phyloP scores from a whole-genome alignment of 108 stramenopile genomes.

The Cyclotella sp. region DNA sequence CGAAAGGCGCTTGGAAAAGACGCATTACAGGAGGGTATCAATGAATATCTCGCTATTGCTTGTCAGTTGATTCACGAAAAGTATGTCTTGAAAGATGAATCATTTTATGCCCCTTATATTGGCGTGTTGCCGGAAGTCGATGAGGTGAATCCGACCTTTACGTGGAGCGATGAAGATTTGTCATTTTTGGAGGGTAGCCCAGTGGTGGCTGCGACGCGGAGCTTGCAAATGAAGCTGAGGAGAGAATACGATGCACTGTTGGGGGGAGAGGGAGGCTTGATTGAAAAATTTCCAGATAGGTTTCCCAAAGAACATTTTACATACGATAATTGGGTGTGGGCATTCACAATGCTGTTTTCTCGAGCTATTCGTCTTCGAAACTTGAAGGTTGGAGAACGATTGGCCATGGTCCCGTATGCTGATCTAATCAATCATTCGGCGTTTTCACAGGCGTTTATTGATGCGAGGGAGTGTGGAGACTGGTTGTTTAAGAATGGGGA shows the following conservation, averaged over 20 bases:
- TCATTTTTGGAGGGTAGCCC: slow-evolving; percentile 88
- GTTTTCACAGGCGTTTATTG: slow-evolving; percentile 86
- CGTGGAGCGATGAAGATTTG: slow-evolving; percentile 94
- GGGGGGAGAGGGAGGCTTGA: slow-evolving; percentile 73
- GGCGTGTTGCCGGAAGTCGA: slow-evolving; percentile 88
- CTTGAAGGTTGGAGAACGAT: slow-evolving; percentile 78
- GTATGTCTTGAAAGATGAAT: slow-evolving; percentile 72
- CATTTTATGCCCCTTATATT: slow-evolving; percentile 87
- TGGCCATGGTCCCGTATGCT: slow-evolving; percentile 95
- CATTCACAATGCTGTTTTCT: slow-evolving; percentile 95
- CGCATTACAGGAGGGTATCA: slow-evolving; percentile 76
- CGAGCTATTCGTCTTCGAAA: slow-evolving; percentile 84
- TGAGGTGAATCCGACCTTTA: slow-evolving; percentile 94
- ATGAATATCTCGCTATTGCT: slow-evolving; percentile 96
- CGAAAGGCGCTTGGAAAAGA: slow-evolving; percentile 79
- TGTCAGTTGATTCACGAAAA: slow-evolving; percentile 92
- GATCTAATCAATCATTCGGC: slow-evolving; percentile 98
- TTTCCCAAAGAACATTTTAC: slow-evolving; percentile 87
- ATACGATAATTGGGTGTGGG: slow-evolving; percentile 93
- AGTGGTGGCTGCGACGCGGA: slow-evolving; percentile 85
- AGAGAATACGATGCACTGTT: slow-evolving; percentile 84
- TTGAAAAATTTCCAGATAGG: slow-evolving; percentile 69
- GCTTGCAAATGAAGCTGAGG: slow-evolving; percentile 88
- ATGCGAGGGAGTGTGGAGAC: slow-evolving; percentile 81
- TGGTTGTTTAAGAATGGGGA: slow-evolving; percentile 89